Base-by-base conservation (phyloP, 257 asterid species). In the Oldenlandia corymbosa region DNA sequence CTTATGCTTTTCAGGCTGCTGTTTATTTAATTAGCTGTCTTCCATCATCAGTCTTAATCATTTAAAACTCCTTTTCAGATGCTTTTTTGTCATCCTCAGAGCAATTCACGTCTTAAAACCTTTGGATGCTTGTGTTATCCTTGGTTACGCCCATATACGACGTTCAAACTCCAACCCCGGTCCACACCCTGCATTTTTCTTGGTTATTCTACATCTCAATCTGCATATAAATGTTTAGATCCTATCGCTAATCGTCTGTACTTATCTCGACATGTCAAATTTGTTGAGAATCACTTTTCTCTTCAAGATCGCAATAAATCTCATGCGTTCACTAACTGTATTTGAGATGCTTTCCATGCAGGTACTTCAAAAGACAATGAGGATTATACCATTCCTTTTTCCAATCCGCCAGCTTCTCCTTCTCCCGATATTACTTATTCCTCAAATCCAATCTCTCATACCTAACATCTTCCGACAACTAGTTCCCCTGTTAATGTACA, bases 111-210 rank as follows among this genome's bases (percentile, higher is more conserved):
- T 12, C 50, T 65, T 1, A 21, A 23, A n/a, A 28, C 39, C 10
- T 65, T 65, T 27, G 61, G 62, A 4, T 65, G 68, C 20, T 18
- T 64, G 21, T 49, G 47, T 16, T 16, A 10, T 18, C 28, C 31
- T n/a, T 28, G 28, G 50, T 20, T 36, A 26, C 32, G 50, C 51
- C 49, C 50, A 0, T 60, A 18, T 17, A 10, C 5, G 5, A 1
- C 0, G 1, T 11, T 10, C 4, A 60, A 60, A 60, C 52, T 60
- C 1, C 31, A 39, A 0, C 52, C 65, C 2, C 7, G 49, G 13
- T 60, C 65, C 17, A 2, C 27, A 10, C 27, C 28, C 3, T 36
- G 65, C 16, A 1, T 36, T 39, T 60, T 36, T n/a, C 17, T 60
- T 0, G 65, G 65, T 5, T 60, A 37, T 48, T 17, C 64, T 5